Percentiles rank a stretch among this genome's conserved stretches.
Conservation (phyloP, 2,329 filamentous ascomycete species). For the Setomelanomma holmii region DNA sequence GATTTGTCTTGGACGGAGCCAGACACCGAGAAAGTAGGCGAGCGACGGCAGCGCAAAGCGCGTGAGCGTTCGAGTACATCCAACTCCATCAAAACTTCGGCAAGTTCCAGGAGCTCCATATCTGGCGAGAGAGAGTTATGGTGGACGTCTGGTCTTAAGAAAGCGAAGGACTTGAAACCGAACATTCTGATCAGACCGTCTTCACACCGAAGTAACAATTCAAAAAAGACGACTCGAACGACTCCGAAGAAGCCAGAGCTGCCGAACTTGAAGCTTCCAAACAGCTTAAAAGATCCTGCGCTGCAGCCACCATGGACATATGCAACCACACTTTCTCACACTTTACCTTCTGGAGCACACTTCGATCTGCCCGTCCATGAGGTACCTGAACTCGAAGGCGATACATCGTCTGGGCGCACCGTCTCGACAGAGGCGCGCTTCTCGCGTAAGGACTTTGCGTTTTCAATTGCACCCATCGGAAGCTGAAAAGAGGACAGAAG, state of each 20-base stretch:
- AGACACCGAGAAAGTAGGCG: conserved; percentile 46
- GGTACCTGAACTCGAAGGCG: conserved; percentile 40
- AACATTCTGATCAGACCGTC: conserved; percentile 26
- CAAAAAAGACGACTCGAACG: conserved; percentile 10
- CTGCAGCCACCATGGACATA: conserved; percentile 42
- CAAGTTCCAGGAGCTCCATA: conserved; percentile 34
- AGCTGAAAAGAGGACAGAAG: conserved; percentile 24
- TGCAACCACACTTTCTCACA: conserved; percentile 36
- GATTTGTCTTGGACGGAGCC: conserved; percentile 48
- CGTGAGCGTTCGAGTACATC: conserved; percentile 32
- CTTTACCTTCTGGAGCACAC: conserved; percentile 41
- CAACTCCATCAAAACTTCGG: conserved; percentile 35
- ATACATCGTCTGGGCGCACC: conserved; percentile 37
- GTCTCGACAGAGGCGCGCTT: conserved; percentile 36
- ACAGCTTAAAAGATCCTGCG: conserved; percentile 32
- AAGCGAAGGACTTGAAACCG: conserved; percentile 36
- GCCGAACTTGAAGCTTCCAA: conserved; percentile 11
- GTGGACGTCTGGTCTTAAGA: conserved; percentile 44
- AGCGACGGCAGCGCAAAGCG: conserved; percentile 44
- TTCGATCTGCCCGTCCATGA: conserved; percentile 36
- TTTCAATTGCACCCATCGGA: background rate
- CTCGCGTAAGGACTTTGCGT: conserved; percentile 29
- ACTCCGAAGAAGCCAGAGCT: conserved; percentile 9
- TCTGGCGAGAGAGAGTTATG: conserved; percentile 36
- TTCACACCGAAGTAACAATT: conserved; percentile 24